phyloP scores from a whole-genome alignment of 83 land plant genomes.

The Picea mariana region DNA sequence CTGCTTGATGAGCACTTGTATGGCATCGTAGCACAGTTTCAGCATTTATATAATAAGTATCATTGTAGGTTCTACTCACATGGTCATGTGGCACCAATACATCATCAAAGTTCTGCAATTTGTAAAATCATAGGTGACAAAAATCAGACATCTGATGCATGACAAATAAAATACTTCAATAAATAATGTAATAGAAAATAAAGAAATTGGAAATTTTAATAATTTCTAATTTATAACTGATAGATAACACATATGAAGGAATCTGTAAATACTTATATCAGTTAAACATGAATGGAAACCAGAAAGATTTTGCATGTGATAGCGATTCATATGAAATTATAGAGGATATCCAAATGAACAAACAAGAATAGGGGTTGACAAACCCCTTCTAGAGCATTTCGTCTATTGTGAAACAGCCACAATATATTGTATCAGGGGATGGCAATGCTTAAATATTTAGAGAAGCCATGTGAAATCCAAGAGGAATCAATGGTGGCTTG shows the following conservation, averaged over 20 bases:
- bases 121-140: background rate
- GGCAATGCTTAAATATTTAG: too few species aligned
- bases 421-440: too few species aligned
- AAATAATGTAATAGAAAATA: background rate
- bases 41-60: constrained; percentile 81
- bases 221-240: background rate
- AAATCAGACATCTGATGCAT: background rate
- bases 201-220: background rate
- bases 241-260: background rate
- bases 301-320: background rate
- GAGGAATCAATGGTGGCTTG: too few species aligned
- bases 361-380: background rate
- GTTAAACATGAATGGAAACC: background rate
- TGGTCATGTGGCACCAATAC: constrained; percentile 96
- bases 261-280: background rate
- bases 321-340: background rate
- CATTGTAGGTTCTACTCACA: constrained; percentile 95
- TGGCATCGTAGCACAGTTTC: constrained; percentile 86
- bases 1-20: constrained; percentile 99
- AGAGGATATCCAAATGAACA: background rate
- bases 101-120: constrained; percentile 96
- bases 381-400: too few species aligned
- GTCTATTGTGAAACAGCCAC: too few species aligned
- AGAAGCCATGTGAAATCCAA: too few species aligned
- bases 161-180: background rate